These are phyloP conservation scores for Rubia peregrina DNA, from an alignment of 305 asterid genomes.

Conservation along the genomic window DNA sequence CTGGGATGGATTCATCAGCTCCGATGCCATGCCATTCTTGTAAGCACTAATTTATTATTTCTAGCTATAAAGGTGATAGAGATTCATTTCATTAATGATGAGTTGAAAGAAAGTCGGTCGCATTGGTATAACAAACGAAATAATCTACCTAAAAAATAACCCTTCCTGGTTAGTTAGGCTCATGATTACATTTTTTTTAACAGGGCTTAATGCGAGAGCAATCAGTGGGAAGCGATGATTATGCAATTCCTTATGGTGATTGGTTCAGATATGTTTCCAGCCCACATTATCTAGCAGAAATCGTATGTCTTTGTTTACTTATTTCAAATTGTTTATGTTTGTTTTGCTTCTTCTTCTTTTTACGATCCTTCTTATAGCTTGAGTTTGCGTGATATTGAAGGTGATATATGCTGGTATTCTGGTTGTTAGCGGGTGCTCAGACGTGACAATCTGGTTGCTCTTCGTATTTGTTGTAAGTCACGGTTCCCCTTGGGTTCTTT, in stretches of 20 bases:
- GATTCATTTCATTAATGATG: not conserved
- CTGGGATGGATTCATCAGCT: conserved; percentile 82
- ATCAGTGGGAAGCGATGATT: conserved; percentile 27
- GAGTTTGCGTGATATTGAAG: conserved; percentile 27
- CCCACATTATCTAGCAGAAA: conserved; percentile 87
- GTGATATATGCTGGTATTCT: conserved; percentile 62
- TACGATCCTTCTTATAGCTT: not conserved
- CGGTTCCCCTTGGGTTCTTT: not conserved
- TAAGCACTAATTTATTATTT: conserved; percentile 25
- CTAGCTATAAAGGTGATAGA: not conserved
- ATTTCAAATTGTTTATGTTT: not conserved
- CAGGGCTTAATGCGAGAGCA: conserved; percentile 68
- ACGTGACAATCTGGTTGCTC: conserved; percentile 65
- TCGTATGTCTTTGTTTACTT: conserved; percentile 34
- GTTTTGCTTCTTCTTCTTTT: not conserved
- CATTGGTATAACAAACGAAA: not conserved
- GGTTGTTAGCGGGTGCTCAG: conserved; percentile 67
- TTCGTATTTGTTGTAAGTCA: conserved; percentile 58
- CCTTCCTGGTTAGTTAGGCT: not conserved
- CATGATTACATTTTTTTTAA: not conserved
- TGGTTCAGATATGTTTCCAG: conserved; percentile 89
- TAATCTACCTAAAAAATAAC: not conserved
- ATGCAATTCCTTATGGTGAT: conserved; percentile 65
- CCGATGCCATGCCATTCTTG: conserved; percentile 69
- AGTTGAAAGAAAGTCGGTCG: not conserved